These are phyloP conservation scores for Botrytis cinerea DNA, from an alignment of 2,329 filamentous ascomycete species.

Conservation along the genomic window DNA sequence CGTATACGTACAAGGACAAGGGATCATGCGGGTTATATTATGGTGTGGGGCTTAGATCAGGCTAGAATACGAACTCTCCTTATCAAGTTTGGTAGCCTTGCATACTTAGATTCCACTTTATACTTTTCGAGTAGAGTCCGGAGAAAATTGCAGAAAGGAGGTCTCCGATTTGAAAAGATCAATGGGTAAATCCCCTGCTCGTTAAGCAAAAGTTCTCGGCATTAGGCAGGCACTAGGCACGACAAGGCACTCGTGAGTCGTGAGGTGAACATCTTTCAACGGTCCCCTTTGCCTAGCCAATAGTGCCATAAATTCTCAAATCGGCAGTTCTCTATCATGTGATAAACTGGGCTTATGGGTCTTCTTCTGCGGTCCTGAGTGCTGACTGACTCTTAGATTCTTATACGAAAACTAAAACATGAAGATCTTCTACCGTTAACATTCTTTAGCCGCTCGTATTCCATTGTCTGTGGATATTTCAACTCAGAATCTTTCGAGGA, in stretches of 20 bases:
- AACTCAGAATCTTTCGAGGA: neutral
- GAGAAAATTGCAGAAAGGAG: neutral
- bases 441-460: neutral
- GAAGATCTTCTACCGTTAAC: neutral
- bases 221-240: neutral
- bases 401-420: neutral
- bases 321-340: neutral
- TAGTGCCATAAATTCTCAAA: neutral
- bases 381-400: neutral
- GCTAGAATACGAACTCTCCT: neutral
- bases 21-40: neutral
- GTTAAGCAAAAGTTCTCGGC: neutral
- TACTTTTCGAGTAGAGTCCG: neutral
- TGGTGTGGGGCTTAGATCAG: neutral
- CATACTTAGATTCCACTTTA: neutral
- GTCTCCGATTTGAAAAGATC: neutral
- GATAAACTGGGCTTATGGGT: neutral
- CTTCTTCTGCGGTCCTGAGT: neutral
- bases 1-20: constrained; percentile 6
- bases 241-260: neutral
- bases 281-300: neutral
- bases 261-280: neutral
- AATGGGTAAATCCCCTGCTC: no score
- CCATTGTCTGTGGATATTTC: neutral
- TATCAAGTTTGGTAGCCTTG: neutral